Conservation (phyloP, 257 asterid species). For the Solanum acaule region DNA sequence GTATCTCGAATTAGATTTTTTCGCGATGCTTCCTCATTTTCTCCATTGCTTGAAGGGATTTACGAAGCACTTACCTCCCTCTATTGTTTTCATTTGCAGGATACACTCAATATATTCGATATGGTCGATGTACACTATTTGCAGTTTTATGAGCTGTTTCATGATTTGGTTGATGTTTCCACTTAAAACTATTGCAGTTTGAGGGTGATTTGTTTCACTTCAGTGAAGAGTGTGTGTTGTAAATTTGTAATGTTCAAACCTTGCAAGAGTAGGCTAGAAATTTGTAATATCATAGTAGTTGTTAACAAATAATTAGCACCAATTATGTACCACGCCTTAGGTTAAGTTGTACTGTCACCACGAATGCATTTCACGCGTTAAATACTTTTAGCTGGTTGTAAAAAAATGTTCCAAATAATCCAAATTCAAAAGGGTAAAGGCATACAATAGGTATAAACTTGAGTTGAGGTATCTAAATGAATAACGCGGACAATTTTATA, state of each 20-base stretch:
- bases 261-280: neutral
- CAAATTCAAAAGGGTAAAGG: too few relatives aligned
- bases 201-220: neutral
- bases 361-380: too few relatives aligned
- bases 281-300: neutral
- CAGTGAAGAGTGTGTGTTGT: neutral
- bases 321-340: neutral
- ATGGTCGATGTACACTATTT: neutral
- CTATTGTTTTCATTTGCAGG: neutral
- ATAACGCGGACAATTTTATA: too few relatives aligned
- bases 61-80: neutral
- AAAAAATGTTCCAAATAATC: too few relatives aligned
- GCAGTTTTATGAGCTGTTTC: neutral
- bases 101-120: neutral
- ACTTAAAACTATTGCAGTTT: neutral
- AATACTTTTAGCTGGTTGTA: too few relatives aligned
- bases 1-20: neutral
- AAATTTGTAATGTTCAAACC: neutral
- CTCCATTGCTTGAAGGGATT: neutral
- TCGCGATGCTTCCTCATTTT: neutral
- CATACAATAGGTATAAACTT: too few relatives aligned
- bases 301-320: neutral
- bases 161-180: neutral
- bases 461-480: too few relatives aligned
- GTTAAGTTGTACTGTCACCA: neutral